Evolutionary conservation across 164 flowering plant genomes (phyloP), one percentile per base, ranked within the genome.

Genomic region (Vitis amurensis): DNA sequence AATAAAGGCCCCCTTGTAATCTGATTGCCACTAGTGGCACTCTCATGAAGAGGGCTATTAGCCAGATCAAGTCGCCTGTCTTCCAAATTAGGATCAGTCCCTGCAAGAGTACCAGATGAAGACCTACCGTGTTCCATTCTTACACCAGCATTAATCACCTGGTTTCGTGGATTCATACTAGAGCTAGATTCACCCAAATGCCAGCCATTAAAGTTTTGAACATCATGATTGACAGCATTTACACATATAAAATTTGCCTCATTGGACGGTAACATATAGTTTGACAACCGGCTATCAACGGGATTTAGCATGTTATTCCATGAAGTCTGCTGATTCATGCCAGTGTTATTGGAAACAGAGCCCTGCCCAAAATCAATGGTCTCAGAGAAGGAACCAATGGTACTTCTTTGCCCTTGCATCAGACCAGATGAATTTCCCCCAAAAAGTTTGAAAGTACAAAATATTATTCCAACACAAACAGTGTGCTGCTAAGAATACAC

Each of bases 351-450:
- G 19, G 86, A 72, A 71, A 74, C 65, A 64, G 94, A 84, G 16
- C 83, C 93, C 79, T 74, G 83, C 59, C 83, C 90, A 68, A 83
- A 71, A 62, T 88, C 88, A 69, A 84, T 74, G 19, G 80, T 71
- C 27, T 86, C 92, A 55, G 83, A 69, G 50, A 80, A 78, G 51
- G 90, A 80, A 72, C 78, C 81, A 53, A 79, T 15, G 5, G 76
- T 76, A 60, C 84, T 79, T 75, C 81, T 74, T 73, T 83, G 82
- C 51, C 91, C 84, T 82, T 88, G 94, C 98, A 91, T 93, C 64
- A 64, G 76, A 68, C 58, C 9, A 51, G 23, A 61, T 13, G 1
- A 11, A 63, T 67, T 59, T 53, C 56, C 52, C 67, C 14, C 16
- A 29, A 53, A 48, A 17, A 50, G 17, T 57, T 23, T 30, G 11